Evolutionary conservation across 768 basidiomycete species (phyloP), one percentile per base, ranked within the genome.

Genomic region (Leccinum olivaceopallidum): DNA sequence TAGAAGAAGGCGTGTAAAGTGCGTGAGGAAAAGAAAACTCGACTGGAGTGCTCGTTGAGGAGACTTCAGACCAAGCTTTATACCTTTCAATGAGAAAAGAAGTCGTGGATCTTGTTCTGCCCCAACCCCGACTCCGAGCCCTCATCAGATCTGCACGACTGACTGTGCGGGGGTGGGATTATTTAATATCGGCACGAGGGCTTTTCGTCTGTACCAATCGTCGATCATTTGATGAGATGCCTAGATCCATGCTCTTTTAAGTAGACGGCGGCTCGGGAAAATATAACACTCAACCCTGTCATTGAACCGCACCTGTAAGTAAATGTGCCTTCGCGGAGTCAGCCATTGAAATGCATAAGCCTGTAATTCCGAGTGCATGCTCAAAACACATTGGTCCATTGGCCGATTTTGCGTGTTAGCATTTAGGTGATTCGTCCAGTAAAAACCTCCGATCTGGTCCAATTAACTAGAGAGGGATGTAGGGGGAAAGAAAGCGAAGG

Each of bases 191-290:
- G 32, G 42, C 69, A 51, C n/a, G 51, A 51, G 30, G 63, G 58
- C 56, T 49, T 53, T 58, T 60, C 53, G 30, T 53, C 51, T 65
- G 55, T 20, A 44, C 57, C 50, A 59, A 39, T 53, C 42, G 60
- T 63, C 62, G 69, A 72, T 72, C 66, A 67, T 63, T 59, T 61
- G 64, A 72, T 66, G 60, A 56, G 57, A 57, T 62, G 42, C 22
- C 59, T 54, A 63, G 71, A 70, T 63, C 58, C 61, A 54, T 56
- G 54, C 51, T 68, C 51, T 53, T 58, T 59, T 62, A 51, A 50
- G 49, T 28, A 50, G 50, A 56, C 53, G 58, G 28, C 18, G 51
- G 54, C 57, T 59, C 55, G 67, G 58, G 59, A 32, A 64, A 58
- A 53, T 60, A 61, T 72, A 65, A 30, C 64, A 51, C 53, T 14